Percentiles rank a stretch among this genome's conserved stretches.
These are phyloP conservation scores for Prunus fruticosa DNA, from an alignment of 306 rosid genomes.

Conservation along the genomic window DNA sequence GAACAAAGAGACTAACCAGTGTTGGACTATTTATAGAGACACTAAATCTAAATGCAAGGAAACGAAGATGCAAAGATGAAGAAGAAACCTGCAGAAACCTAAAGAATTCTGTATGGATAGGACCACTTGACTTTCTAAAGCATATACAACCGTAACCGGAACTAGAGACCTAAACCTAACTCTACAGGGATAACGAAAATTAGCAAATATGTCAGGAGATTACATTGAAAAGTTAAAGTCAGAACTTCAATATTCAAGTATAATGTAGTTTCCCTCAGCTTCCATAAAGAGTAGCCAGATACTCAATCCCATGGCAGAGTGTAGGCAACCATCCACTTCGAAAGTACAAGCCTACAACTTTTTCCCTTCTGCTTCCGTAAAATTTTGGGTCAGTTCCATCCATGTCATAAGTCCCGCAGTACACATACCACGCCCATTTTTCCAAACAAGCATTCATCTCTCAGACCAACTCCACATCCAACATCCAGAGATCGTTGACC, in stretches of 20 bases:
- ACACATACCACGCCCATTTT: not conserved
- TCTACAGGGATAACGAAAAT: slow-evolving; percentile 7
- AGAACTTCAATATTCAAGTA: slow-evolving; percentile 25
- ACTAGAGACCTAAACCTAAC: slow-evolving; percentile 2
- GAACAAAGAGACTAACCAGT: slow-evolving; percentile 5
- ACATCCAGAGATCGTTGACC: slow-evolving; percentile 30
- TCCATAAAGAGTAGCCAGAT: slow-evolving; percentile 22
- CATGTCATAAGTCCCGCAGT: not conserved
- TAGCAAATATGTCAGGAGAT: not conserved
- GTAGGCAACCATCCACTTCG: slow-evolving; percentile 18
- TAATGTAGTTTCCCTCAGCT: slow-evolving; percentile 28
- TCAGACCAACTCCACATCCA: slow-evolving; percentile 23
- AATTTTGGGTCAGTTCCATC: slow-evolving; percentile 25
- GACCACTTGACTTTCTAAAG: slow-evolving; percentile 16
- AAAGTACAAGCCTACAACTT: slow-evolving; percentile 13
- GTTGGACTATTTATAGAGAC: slow-evolving; percentile 1
- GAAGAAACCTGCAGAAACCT: slow-evolving; percentile 22
- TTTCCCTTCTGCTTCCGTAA: slow-evolving; percentile 28
- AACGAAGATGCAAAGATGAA: not conserved
- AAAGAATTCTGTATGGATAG: slow-evolving; percentile 12
- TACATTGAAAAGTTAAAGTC: slow-evolving; percentile 1
- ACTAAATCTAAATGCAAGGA: not conserved
- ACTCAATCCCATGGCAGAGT: slow-evolving; percentile 26
- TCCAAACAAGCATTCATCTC: slow-evolving; percentile 9
- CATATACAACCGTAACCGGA: slow-evolving; percentile 10